Evolutionary conservation across 805 yeast genomes (phyloP), one percentile per base, ranked within the genome.

Genomic region (Metschnikowia continentalis): DNA sequence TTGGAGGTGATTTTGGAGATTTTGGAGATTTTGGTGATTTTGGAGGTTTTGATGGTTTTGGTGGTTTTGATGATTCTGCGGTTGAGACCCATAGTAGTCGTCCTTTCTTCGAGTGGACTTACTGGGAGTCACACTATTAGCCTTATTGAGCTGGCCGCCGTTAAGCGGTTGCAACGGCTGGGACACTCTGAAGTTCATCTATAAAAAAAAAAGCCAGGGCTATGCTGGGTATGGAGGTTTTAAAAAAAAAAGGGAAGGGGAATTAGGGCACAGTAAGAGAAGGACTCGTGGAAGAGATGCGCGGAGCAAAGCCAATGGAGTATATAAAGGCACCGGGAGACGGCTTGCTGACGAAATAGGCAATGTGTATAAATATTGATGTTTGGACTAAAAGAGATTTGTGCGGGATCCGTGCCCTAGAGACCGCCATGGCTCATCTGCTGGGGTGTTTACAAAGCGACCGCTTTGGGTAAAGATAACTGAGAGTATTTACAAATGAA

Each of bases 151-250:
- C 57, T 79, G 83, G 46, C 78, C 80, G 60, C 67, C 74, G 60
- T 77, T 79, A 51, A 80, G 70, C 49, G 83, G 79, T 61, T 80
- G 83, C 58, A 80, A 74, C 32, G 83, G 81, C 60, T 78, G 78
- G 47, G 71, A 57, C n/a, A 54, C 49, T 35, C 59, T 54, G 50
- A 53, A 45, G 41, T 53, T 55, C 61, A 58, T 58, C 10, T n/a
- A 19, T 41, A 32, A 30, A 17, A 15, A 19, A 19, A 17, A 15
- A 23, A 10, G 43, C 8, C 38, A 14, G 10, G 40, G 40, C 6
- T 23, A 37, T 19, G 40, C 23, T 19, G 23, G 15, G 23, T 6
- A 23, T 23, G 26, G 26, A 23, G 10, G 26, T 23, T 23, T 23
- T 6, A 6, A 7, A 23, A 23, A 7, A 23, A 23, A 23, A 23